Evolutionary conservation across 164 flowering plant species (phyloP), one percentile per base, ranked within the genome.

Genomic region (Vitis labrusca): DNA sequence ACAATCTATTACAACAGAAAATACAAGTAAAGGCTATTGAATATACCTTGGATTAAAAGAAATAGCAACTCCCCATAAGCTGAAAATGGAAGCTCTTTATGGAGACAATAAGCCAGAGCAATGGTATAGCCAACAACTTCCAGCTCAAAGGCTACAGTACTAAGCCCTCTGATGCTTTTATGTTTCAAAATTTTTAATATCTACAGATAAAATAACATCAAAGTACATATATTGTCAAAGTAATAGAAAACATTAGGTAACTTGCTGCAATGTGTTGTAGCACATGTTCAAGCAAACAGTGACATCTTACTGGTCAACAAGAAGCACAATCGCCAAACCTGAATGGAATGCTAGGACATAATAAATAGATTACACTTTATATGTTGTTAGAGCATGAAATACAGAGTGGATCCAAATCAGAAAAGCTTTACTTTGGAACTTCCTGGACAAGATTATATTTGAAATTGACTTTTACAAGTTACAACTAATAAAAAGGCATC

Each of bases 121-220:
- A 95, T 89, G 10, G 99, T 95, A 72, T 85, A 93, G 11, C 98
- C 99, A 59, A 91, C 85, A 6, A 93, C 97, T 80, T 95, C 99
- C 74, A 95, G 96, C 88, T 95, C 99, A 79, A 93, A 93, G 9
- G 91, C 74, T 12, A 79, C 72, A 53, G 89, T 78, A 63, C 98
- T 95, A 19, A 95, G 96, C 58, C 99, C 99, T 64, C 89, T 84
- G n/a, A 86, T 82, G 78, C 99, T 95, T 61, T 67, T 71, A 65
- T 93, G 85, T 63, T 87, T 82, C 88, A 93, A 80, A 67, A 95
- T 95, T 74, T 88, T 95, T 30, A 85, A 56, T 79, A 95, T 91
- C 98, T 95, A 86, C 81, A 83, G 68, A 30, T 9, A 57, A 32
- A 54, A 32, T 44, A 70, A 56, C 44, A 12, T 29, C 57, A 27